A percentile compares a stretch with the other conserved stretches of the same genome.
These are phyloP conservation scores for Ascochyta koolunga DNA, from an alignment of 2,329 filamentous ascomycete genomes.

Conservation along the genomic window DNA sequence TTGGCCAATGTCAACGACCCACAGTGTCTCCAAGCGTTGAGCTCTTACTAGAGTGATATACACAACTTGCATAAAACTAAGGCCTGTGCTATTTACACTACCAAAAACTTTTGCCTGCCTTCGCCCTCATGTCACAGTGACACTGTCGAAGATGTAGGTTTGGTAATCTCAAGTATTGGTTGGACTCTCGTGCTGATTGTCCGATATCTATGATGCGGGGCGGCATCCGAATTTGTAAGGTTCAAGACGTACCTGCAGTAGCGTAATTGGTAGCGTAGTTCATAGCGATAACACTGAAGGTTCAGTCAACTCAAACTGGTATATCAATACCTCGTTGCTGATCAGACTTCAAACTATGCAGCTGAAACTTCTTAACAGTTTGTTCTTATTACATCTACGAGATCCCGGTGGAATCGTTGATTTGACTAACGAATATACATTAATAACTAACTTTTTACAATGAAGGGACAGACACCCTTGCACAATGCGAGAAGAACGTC, in stretches of 20 bases:
- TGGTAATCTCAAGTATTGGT: not conserved
- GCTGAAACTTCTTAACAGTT: too few relatives aligned
- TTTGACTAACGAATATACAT: not conserved
- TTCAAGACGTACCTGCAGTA: constrained; percentile 10
- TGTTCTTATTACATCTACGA: too few relatives aligned
- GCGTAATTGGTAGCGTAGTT: not conserved
- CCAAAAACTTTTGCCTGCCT: constrained; percentile 45
- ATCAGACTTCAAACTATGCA: too few relatives aligned
- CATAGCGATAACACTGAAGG: too few relatives aligned
- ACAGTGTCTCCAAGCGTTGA: constrained; percentile 43
- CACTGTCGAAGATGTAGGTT: not conserved
- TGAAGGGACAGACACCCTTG: not conserved
- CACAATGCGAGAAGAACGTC: not conserved
- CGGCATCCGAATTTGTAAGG: not conserved
- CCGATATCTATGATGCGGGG: constrained; percentile 5
- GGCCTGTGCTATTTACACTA: constrained; percentile 50
- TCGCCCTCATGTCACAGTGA: constrained; percentile 4
- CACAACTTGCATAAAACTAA: constrained; percentile 59
- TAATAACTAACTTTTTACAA: not conserved
- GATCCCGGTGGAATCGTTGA: too few relatives aligned
- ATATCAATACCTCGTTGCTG: too few relatives aligned
- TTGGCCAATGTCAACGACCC: constrained; percentile 59
- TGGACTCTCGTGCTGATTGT: not conserved
- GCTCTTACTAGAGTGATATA: constrained; percentile 54
- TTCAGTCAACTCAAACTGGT: too few relatives aligned